Base-by-base conservation (phyloP, 2,329 filamentous ascomycete species). In the Pseudogymnoascus sp. region DNA sequence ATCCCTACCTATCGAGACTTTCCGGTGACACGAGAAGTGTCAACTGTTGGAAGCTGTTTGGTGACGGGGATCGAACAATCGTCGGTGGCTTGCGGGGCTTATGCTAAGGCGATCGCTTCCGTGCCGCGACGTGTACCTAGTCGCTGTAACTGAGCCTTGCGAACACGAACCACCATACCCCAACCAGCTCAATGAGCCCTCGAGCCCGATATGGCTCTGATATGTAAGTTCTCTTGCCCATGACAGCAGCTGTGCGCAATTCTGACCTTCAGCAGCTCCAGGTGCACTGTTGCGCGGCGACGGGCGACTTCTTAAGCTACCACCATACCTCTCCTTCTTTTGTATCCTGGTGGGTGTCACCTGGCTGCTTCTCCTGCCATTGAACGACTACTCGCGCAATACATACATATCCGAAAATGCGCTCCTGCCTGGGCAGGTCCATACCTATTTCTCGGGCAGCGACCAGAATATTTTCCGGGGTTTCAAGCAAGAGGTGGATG, bases 341-440 rank as follows among this genome's bases (percentile, higher is more conserved):
- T 96, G 90, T 76, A 86, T 97, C 69, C 70, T 93, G 59, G 83
- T 96, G 70, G 95, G 95, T 61, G 84, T 97, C 62, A 84, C 86
- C 69, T 99, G 93, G 91, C 86, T 99, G 12, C 84, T 97, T 21
- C 81, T 97, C 33, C 84, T 99, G 1, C 95, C 95, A 2, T 82
- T 97, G 61, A 84, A 97, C 75, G 85, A 93, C 68, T 96, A 97
- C 78, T 96, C 92, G 60, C 87, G 95, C 67, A 83, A 85, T 64
- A 99, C 93, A 0, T 99, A 99, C 75, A 95, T 99, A 63, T 97
- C 93, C 45, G 95, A 99, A 75, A 99, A 99, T 74, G 95, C 95
- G 9, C 85, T 99, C 35, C 80, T 99, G 12, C 95, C 95, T 0
- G 95, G 93, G 1, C 95, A 99, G 76, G 95, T 97, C 7, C 93